Base-by-base conservation (phyloP, 345 rosid species). In the Ricinus communis region DNA sequence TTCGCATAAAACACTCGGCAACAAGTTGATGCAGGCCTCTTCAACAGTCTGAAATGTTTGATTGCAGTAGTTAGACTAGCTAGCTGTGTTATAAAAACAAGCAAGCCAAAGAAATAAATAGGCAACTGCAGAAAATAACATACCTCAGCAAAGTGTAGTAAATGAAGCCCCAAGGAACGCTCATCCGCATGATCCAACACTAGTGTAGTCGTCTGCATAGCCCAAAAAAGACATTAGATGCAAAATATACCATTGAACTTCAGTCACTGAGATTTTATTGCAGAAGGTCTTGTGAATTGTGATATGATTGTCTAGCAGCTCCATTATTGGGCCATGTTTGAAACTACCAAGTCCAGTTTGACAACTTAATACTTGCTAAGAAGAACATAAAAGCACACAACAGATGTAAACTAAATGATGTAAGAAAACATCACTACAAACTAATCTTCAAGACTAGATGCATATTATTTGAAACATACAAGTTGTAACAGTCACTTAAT, bases 111-210 rank as follows among this genome's bases (percentile, higher is more conserved):
- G 33, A 33, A 33, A 33, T 33, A 33, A 33, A 2, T 2, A 33
- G 38, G 2, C 38, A 33, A 33, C 38, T 33, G 38, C 38, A 33
- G 38, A 24, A 31, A 1, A 31, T 56, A 45, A 31, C 77, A 68
- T 77, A 88, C 97, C 90, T 95, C 99, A 0, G 93, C 86, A 71
- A 95, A 92, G 57, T 78, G 93, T 58, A 95, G 89, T 81, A 95
- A 77, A 82, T 92, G 98, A 77, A 92, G 94, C 66, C 87, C 98
- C 57, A 95, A 66, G 5, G 64, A 86, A 33, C 94, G 91, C 74
- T 95, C 98, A 68, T 86, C 89, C 0, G 72, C 76, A 71, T 88
- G 91, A 74, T 78, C 80, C 87, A 95, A 82, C 19, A 71, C 79
- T 53, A 95, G 1, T 3, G 46, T 47, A 31, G 83, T 93, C 1